Percentiles rank a stretch among this genome's conserved stretches.
Evolutionary conservation across 352 stramenopile species (phyloP).

Genomic region (Thraustochytrium sp.): DNA sequence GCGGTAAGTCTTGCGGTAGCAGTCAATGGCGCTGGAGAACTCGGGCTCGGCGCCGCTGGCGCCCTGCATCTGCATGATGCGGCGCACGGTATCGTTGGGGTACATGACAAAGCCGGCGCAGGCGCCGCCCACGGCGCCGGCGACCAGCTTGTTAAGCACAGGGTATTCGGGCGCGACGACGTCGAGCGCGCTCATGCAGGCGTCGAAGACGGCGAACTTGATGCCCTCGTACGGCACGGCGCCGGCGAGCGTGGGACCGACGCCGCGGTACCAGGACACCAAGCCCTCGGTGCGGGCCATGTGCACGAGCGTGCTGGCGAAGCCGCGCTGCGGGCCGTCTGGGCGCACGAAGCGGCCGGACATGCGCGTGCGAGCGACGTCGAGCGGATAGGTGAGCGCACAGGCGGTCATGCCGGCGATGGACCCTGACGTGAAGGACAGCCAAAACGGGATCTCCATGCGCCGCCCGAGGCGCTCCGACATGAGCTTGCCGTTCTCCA

Average conservation of each 20-base stretch:
- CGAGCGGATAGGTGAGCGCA: slow-evolving; percentile 65
- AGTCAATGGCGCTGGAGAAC: neutral
- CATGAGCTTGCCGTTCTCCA: neutral
- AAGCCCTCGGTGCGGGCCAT: slow-evolving; percentile 61
- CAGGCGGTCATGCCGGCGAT: slow-evolving; percentile 61
- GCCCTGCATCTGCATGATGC: slow-evolving; percentile 57
- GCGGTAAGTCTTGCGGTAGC: slow-evolving; percentile 8
- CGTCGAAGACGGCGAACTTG: slow-evolving; percentile 68
- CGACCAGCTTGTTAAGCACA: slow-evolving; percentile 32
- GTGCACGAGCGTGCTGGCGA: slow-evolving; percentile 58
- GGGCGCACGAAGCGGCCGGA: slow-evolving; percentile 56
- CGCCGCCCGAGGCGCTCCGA: neutral
- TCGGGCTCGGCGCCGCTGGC: neutral
- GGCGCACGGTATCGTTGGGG: slow-evolving; percentile 70
- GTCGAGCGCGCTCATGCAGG: slow-evolving; percentile 49
- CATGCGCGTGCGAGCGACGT: slow-evolving; percentile 65
- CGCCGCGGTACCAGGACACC: slow-evolving; percentile 60
- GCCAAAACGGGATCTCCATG: slow-evolving; percentile 29
- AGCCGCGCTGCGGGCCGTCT: slow-evolving; percentile 50
- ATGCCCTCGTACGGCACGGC: slow-evolving; percentile 70
- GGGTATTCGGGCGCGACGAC: slow-evolving; percentile 17
- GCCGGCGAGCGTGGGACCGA: slow-evolving; percentile 62
- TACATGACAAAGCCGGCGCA: slow-evolving; percentile 64
- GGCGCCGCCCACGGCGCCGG: slow-evolving; percentile 52
- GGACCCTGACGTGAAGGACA: slow-evolving; percentile 60